phyloP scores from a whole-genome alignment of 768 basidiomycete genomes.

The Tylopilus balloui region DNA sequence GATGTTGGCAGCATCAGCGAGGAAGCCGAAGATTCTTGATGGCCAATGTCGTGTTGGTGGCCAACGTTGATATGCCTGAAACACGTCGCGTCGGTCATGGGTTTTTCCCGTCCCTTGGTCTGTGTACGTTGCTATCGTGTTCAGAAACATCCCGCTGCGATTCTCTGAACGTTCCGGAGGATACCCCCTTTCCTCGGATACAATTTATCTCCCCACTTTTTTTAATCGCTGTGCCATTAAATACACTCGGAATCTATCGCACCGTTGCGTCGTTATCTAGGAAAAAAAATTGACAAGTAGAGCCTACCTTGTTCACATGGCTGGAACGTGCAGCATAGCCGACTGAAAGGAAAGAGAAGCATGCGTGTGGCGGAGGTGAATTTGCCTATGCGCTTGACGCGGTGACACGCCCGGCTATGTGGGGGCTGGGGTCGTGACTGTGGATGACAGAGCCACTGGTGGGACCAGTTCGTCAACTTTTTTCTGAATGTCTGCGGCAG shows the following conservation, averaged over 20 bases:
- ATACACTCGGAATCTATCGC: conserved; percentile 23
- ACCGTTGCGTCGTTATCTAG: conserved; percentile 33
- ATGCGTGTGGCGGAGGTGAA: conserved; percentile 1
- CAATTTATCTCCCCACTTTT: conserved; percentile 13
- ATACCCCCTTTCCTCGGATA: conserved; percentile 26
- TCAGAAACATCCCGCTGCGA: conserved; percentile 15
- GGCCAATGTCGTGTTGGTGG: not conserved
- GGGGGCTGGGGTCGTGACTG: conserved; percentile 26
- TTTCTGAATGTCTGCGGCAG: conserved; percentile 68
- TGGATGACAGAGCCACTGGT: conserved; percentile 33
- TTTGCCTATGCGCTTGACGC: conserved; percentile 1
- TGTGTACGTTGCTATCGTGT: conserved; percentile 15
- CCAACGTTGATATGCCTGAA: conserved; percentile 5
- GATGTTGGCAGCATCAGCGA: conserved; percentile 82
- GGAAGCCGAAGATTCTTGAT: conserved; percentile 37
- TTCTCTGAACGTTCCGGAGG: conserved; percentile 17
- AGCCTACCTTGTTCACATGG: conserved; percentile 11
- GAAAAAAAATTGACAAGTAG: conserved; percentile 18
- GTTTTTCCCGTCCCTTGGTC: conserved; percentile 4
- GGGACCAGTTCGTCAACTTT: conserved; percentile 67
- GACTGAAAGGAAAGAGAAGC: not conserved
- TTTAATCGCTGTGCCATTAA: conserved; percentile 20
- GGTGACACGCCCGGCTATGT: conserved; percentile 8
- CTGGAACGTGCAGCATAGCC: not conserved
- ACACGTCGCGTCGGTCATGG: conserved; percentile 11